Evolutionary conservation across 805 yeast species (phyloP).

Genomic region (Cyberlindnera mrakii): DNA sequence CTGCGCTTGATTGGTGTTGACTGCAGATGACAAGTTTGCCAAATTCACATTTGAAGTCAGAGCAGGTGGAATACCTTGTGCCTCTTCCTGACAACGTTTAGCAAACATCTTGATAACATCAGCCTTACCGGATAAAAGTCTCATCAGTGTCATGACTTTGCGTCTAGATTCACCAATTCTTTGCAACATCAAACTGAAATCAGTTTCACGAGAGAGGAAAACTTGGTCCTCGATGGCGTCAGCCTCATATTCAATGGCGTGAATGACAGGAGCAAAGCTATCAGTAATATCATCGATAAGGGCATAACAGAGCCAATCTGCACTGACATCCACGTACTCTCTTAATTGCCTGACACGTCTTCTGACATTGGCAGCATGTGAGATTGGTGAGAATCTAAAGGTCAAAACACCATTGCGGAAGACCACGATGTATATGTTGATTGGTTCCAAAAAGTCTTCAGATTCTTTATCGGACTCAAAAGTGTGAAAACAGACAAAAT

Average conservation of each 20-base stretch:
- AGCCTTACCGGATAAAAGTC: conserved; percentile 87
- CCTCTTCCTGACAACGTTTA: conserved; percentile 80
- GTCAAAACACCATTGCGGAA: conserved; percentile 88
- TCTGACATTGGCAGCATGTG: conserved; percentile 86
- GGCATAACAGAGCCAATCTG: conserved; percentile 82
- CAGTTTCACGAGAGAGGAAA: conserved; percentile 68
- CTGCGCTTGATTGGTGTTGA: conserved; percentile 31
- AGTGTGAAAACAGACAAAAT: conserved; percentile 95
- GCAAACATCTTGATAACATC: conserved; percentile 96
- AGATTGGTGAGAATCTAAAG: conserved; percentile 89
- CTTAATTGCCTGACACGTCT: conserved; percentile 76
- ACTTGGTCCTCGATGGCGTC: conserved; percentile 79
- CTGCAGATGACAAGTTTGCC: conserved; percentile 26
- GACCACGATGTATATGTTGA: conserved; percentile 78
- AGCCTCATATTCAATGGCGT: conserved; percentile 72
- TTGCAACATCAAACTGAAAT: conserved; percentile 69
- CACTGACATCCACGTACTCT: conserved; percentile 70
- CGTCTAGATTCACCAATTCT: conserved; percentile 86
- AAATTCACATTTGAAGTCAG: conserved; percentile 33
- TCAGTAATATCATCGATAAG: conserved; percentile 79
- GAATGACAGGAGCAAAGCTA: conserved; percentile 78
- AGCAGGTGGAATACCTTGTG: conserved; percentile 36
- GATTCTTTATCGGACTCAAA: conserved; percentile 82
- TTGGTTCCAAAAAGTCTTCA: conserved; percentile 79
- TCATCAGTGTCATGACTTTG: conserved; percentile 87